A percentile compares a stretch with the other conserved stretches of the same genome.
Conservation (phyloP, 177 flowering plant species). For the Vitis hybrid region DNA sequence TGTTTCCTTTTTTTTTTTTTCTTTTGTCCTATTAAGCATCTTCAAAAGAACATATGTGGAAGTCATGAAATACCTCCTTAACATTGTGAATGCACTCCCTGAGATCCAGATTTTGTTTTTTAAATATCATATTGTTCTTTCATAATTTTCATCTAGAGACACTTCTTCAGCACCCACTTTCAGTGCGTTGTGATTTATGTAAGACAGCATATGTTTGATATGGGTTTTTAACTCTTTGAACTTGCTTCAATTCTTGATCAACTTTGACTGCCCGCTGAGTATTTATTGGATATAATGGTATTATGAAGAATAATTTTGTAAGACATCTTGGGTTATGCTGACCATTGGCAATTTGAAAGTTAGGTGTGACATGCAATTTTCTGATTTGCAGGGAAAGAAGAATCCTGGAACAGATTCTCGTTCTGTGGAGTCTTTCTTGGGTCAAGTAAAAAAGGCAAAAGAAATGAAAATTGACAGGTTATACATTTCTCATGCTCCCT, state of each 20-base stretch:
- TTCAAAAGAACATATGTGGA: not conserved
- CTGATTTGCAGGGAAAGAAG: constrained; percentile 76
- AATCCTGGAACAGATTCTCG: constrained; percentile 83
- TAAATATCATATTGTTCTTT: not conserved
- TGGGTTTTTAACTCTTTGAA: too few species aligned
- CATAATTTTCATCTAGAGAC: not conserved
- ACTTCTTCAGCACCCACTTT: too few species aligned
- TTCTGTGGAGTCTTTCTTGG: constrained; percentile 64
- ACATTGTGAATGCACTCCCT: not conserved
- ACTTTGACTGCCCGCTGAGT: not conserved
- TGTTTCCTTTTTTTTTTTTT: not conserved
- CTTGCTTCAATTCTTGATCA: not conserved
- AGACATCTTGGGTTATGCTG: not conserved
- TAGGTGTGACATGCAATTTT: constrained; percentile 6
- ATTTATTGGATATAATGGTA: not conserved
- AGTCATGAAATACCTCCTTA: not conserved
- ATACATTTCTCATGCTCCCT: not conserved
- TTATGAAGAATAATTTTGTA: not conserved
- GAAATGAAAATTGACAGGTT: constrained; percentile 96
- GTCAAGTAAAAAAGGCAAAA: constrained; percentile 65
- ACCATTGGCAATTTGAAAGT: not conserved
- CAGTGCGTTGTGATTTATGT: too few species aligned
- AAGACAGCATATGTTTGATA: not conserved
- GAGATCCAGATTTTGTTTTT: not conserved
- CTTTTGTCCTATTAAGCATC: not conserved